A percentile compares a stretch with the other conserved stretches of the same genome.
Evolutionary conservation across 176 grass and related monocot genomes (phyloP).

Genomic region (Juncus effusus): DNA sequence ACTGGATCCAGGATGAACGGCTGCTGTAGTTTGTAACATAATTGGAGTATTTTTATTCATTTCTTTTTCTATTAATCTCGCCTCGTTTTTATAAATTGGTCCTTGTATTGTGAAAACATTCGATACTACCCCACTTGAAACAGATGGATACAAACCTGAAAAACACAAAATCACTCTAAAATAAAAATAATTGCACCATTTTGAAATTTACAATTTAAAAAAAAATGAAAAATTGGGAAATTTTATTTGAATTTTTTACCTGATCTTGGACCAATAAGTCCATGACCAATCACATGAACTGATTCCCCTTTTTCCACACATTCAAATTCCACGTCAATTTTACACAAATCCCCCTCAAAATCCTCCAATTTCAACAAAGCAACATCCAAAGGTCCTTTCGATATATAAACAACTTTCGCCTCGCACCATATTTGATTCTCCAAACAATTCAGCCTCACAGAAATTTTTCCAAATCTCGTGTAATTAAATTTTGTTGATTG

Average conservation of each 20-base stretch:
- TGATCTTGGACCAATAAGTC: constrained; percentile 82
- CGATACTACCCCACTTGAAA: constrained; percentile 74
- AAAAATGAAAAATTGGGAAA: constrained; percentile 29
- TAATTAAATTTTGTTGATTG: constrained; percentile 45
- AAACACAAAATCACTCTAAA: constrained; percentile 12
- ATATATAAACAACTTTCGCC: constrained; percentile 78
- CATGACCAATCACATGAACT: constrained; percentile 75
- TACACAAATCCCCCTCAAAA: constrained; percentile 44
- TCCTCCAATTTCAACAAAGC: constrained; percentile 77
- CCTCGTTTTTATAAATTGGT: constrained; percentile 30
- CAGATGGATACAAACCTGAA: constrained; percentile 58
- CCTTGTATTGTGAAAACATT: constrained; percentile 52
- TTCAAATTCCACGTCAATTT: constrained; percentile 61
- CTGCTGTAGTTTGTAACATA: constrained; percentile 94
- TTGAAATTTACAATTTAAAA: constrained; percentile 12
- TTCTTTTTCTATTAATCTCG: constrained; percentile 24
- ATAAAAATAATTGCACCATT: too few relatives aligned
- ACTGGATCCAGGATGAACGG: constrained; percentile 89
- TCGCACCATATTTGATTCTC: constrained; percentile 54
- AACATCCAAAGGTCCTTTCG: constrained; percentile 77
- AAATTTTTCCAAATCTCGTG: constrained; percentile 60
- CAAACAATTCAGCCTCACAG: constrained; percentile 53
- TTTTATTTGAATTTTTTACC: constrained; percentile 36
- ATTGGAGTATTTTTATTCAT: constrained; percentile 41
- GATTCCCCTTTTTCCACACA: constrained; percentile 57